Base-by-base conservation (phyloP, 1,284 basidiomycete species). In the Cerrena zonata region DNA sequence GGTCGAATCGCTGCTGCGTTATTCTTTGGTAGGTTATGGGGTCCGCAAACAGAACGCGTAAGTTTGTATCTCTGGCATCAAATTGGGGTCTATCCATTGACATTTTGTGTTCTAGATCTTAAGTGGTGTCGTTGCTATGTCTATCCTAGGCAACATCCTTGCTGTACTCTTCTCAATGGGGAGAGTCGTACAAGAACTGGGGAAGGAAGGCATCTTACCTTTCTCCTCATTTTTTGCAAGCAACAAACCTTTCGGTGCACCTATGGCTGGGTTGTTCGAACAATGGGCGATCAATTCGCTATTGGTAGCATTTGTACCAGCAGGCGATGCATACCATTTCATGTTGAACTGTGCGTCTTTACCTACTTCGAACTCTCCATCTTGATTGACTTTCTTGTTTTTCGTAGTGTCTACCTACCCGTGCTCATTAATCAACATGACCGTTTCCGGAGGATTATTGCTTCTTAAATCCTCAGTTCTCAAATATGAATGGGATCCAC, bases 131-230 rank as follows among this genome's bases (percentile, higher is more conserved):
- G 78, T 87, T 25, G 77, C 83, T 0, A 58, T 86, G 3, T 85
- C 84, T 0, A 75, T 79, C 0, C 59, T 86, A 2, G 85, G 83
- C 4, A 84, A 82, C 52, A 65, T 86, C 2, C 67, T 86, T 11
- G 73, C 82, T 0, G 72, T 80, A 0, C 70, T 83, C 48, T 87
- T 86, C 57, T 66, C 76, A 1, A 80, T 84, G 60, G 82, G 82
- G 13, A 67, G 85, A 72, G 83, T 86, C 7, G 75, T 85, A 3
- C 85, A 88, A 63, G 85, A 86, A 62, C 71, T 86, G 2, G 85
- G 82, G 0, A 71, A 82, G 15, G 83, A 84, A 59, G 84, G 81
- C 0, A 70, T 85, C 25, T 65, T 86, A 4, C 84, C 84, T 0
- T 81, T 68, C 56, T 76, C 83, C 0, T 69, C 71, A 1, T 74